Evolutionary conservation across 2,329 filamentous ascomycete species (phyloP).

Genomic region (Apiospora malaysiana): DNA sequence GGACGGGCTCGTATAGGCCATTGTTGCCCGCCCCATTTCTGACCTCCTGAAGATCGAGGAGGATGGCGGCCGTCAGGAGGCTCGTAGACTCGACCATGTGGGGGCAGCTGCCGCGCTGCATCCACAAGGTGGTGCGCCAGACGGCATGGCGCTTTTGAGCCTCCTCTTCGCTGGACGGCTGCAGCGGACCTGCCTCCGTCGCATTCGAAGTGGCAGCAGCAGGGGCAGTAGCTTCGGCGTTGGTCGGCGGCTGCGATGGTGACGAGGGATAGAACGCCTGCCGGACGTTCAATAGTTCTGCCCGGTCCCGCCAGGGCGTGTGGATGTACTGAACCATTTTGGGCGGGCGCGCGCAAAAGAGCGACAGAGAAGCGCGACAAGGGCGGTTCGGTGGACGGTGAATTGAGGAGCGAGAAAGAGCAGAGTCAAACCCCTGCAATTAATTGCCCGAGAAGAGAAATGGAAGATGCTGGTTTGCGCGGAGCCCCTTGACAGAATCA

Average conservation of each 20-base stretch:
- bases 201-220: constrained; percentile 17
- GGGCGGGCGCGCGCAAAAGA: neutral
- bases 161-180: constrained; percentile 24
- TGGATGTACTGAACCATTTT: constrained; percentile 76
- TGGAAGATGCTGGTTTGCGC: neutral
- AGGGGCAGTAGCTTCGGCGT: neutral
- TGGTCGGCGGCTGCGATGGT: constrained; percentile 27
- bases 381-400: neutral
- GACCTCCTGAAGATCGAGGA: constrained; percentile 62
- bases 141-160: constrained; percentile 54
- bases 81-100: constrained; percentile 82
- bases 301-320: constrained; percentile 73
- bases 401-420: neutral
- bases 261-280: constrained; percentile 63
- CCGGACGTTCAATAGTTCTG: constrained; percentile 70
- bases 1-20: constrained; percentile 61
- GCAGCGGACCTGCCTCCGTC: constrained; percentile 7
- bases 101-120: constrained; percentile 75
- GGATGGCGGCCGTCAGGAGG: constrained; percentile 70
- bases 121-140: constrained; percentile 69
- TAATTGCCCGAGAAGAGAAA: constrained; percentile 15
- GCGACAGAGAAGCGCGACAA: neutral
- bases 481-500: neutral
- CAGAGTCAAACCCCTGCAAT: neutral
- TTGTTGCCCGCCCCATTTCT: constrained; percentile 36